These are phyloP conservation scores for Juglanconis oblonga DNA, from an alignment of 2,329 filamentous ascomycete genomes.

Conservation along the genomic window DNA sequence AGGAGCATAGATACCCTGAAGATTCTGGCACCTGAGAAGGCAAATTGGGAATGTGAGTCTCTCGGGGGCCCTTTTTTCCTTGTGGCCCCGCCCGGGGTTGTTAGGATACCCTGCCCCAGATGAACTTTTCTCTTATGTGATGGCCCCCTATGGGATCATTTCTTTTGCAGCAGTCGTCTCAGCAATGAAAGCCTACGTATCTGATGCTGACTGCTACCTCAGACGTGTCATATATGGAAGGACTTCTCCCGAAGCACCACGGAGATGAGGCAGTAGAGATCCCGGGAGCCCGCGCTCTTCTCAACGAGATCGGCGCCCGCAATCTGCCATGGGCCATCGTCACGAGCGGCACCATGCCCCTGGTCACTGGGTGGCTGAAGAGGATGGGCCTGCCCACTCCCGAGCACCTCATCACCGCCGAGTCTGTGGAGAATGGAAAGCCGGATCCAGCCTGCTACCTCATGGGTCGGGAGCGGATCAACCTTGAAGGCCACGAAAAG, in stretches of 20 bases:
- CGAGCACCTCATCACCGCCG: conserved; percentile 67
- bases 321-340: conserved; percentile 82
- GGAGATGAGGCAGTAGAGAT: conserved; percentile 80
- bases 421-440: conserved; percentile 73
- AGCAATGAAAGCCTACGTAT: neutral
- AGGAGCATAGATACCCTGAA: conserved; percentile 83
- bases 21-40: conserved; percentile 76
- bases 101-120: neutral
- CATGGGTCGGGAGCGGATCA: conserved; percentile 63
- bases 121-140: neutral
- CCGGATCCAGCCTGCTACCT: conserved; percentile 73
- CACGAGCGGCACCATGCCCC: conserved; percentile 65
- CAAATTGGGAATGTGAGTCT: conserved; percentile 86
- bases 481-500: conserved; percentile 43
- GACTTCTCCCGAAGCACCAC: conserved; percentile 70
- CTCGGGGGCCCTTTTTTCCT: neutral
- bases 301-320: conserved; percentile 61
- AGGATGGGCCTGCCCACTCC: conserved; percentile 65
- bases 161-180: neutral
- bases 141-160: neutral
- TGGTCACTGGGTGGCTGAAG: conserved; percentile 71
- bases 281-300: conserved; percentile 72
- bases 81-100: neutral
- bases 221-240: conserved; percentile 82
- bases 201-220: conserved; percentile 13